Evolutionary conservation across 495 filamentous ascomycete species (phyloP).

Genomic region (Cenococcum geophilum): DNA sequence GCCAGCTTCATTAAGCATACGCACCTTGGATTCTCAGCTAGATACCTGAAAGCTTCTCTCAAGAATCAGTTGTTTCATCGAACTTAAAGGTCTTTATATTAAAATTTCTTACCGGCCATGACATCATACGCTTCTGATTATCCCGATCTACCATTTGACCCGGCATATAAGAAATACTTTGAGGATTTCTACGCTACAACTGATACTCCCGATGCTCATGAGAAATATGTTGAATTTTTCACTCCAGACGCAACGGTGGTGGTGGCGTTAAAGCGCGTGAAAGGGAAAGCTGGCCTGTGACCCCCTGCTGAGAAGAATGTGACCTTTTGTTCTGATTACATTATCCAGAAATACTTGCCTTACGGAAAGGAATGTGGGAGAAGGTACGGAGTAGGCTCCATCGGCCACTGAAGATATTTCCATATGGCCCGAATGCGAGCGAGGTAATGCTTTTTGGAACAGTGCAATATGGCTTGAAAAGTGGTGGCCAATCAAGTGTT

Average conservation of each 20-base stretch:
- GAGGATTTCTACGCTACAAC: conserved; percentile 54
- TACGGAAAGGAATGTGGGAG: conserved; percentile 54
- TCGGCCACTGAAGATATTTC: conserved; percentile 47
- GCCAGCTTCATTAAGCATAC: neutral
- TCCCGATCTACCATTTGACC: conserved; percentile 24
- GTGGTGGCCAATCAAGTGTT: conserved; percentile 41
- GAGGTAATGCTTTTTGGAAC: conserved; percentile 61
- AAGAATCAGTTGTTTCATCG: neutral
- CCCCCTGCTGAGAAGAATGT: conserved; percentile 4
- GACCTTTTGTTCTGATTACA: neutral
- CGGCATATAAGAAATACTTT: conserved; percentile 43
- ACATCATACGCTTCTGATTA: conserved; percentile 21
- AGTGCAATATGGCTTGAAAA: conserved; percentile 52
- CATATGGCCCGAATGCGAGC: conserved; percentile 41
- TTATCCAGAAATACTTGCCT: conserved; percentile 47
- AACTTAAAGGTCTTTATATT: neutral
- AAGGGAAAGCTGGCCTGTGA: conserved; percentile 47
- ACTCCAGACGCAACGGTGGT: conserved; percentile 52
- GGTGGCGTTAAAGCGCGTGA: conserved; percentile 49
- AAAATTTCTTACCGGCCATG: neutral
- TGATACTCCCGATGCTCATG: conserved; percentile 52
- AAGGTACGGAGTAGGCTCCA: conserved; percentile 50
- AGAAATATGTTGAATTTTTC: conserved; percentile 51
- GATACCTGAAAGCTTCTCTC: neutral
- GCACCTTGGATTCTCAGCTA: too few relatives aligned